Percentiles rank a stretch among this genome's conserved stretches.
phyloP scores from a whole-genome alignment of 1,139 yeast species.

The Candida tropicalis region DNA sequence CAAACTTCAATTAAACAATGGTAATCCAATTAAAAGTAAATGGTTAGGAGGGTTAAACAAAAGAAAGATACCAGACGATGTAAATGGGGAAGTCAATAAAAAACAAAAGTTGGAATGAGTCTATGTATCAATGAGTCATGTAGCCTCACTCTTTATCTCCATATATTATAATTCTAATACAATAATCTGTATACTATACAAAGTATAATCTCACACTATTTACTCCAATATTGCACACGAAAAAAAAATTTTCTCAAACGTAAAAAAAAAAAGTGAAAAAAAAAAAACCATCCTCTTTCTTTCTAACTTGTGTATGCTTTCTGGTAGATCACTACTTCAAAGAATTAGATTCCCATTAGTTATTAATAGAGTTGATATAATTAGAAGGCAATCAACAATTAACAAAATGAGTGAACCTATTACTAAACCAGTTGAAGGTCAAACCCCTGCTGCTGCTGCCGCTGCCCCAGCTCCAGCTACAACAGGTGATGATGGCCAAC shows the following conservation, averaged over 20 bases:
- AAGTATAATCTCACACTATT: neutral
- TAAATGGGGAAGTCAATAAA: slow-evolving; percentile 3
- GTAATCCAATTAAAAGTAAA: slow-evolving; percentile 14
- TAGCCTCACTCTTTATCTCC: too few relatives aligned
- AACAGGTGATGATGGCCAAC: slow-evolving; percentile 18
- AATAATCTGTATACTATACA: neutral
- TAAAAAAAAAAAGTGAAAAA: neutral
- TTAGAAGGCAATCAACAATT: slow-evolving; percentile 5
- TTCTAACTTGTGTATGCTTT: slow-evolving; percentile 22
- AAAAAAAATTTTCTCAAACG: slow-evolving; percentile 1
- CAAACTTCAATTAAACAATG: neutral
- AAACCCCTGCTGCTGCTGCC: slow-evolving; percentile 2
- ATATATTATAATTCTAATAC: neutral
- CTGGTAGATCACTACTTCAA: slow-evolving; percentile 21
- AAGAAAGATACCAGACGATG: slow-evolving; percentile 12
- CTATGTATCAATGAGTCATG: too few relatives aligned
- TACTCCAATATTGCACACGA: neutral
- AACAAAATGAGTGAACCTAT: slow-evolving; percentile 14
- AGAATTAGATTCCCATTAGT: slow-evolving; percentile 7
- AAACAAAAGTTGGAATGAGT: slow-evolving; percentile 2
- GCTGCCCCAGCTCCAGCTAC: slow-evolving; percentile 12
- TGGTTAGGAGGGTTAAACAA: slow-evolving; percentile 29
- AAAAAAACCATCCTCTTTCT: slow-evolving; percentile 4
- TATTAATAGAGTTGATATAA: slow-evolving; percentile 8
- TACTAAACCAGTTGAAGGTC: slow-evolving; percentile 9